A percentile compares a stretch with the other conserved stretches of the same genome.
Evolutionary conservation across 2,329 filamentous ascomycete genomes (phyloP).

Genomic region (Alternaria metachromatica): DNA sequence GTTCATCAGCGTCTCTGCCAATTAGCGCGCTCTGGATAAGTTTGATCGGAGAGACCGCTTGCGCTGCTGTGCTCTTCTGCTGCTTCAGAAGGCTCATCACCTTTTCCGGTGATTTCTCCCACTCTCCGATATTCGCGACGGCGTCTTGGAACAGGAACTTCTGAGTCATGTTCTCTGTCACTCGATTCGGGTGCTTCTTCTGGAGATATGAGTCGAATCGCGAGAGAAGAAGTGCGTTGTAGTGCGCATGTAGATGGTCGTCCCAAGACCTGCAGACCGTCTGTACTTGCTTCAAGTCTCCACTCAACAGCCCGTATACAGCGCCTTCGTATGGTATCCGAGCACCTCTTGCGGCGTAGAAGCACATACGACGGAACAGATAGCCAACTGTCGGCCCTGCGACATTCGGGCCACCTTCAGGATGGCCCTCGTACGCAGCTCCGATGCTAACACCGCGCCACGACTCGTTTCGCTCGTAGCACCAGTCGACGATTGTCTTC

Average conservation of each 20-base stretch:
- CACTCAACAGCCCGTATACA: slow-evolving; percentile 88
- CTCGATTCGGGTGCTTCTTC: slow-evolving; percentile 58
- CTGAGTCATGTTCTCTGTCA: slow-evolving; percentile 62
- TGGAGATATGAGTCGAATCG: slow-evolving; percentile 78
- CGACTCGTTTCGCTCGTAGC: slow-evolving; percentile 80
- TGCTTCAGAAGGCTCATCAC: slow-evolving; percentile 68
- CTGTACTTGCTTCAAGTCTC: slow-evolving; percentile 79
- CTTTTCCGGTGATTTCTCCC: slow-evolving; percentile 57
- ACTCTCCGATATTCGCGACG: slow-evolving; percentile 66
- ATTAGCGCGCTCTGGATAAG: slow-evolving; percentile 79
- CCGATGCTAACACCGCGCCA: slow-evolving; percentile 89
- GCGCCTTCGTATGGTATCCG: slow-evolving; percentile 82
- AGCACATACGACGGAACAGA: slow-evolving; percentile 81
- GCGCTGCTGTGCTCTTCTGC: slow-evolving; percentile 61
- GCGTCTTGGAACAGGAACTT: slow-evolving; percentile 70
- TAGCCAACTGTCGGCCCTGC: slow-evolving; percentile 51
- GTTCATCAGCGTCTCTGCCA: slow-evolving; percentile 60
- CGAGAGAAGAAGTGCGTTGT: slow-evolving; percentile 81
- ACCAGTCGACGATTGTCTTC: slow-evolving; percentile 82
- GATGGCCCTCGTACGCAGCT: slow-evolving; percentile 62
- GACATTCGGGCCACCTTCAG: slow-evolving; percentile 50
- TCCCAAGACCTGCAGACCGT: slow-evolving; percentile 81
- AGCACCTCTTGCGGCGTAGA: slow-evolving; percentile 72
- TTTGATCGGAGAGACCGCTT: slow-evolving; percentile 72
- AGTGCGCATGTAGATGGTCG: slow-evolving; percentile 84